These are phyloP conservation scores for Glarea lozoyensis DNA, from an alignment of 495 filamentous ascomycete genomes.

Conservation along the genomic window DNA sequence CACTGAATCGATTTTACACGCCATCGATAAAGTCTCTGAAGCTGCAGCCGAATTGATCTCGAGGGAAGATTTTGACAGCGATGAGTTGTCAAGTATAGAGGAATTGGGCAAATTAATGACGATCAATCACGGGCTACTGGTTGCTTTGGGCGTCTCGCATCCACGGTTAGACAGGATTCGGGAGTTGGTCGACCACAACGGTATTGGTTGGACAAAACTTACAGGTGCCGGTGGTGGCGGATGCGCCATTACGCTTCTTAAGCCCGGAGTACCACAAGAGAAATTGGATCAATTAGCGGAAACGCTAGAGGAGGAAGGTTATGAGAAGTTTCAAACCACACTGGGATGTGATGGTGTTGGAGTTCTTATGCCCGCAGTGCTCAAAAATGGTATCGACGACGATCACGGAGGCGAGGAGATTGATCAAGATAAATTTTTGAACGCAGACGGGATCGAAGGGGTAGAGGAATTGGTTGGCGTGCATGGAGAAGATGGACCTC, in stretches of 20 bases:
- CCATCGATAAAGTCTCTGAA: slow-evolving; percentile 72
- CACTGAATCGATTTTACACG: slow-evolving; percentile 67
- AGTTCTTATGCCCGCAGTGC: slow-evolving; percentile 81
- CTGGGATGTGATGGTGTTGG: slow-evolving; percentile 88
- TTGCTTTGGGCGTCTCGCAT: slow-evolving; percentile 86
- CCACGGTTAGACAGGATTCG: slow-evolving; percentile 85
- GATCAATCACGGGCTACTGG: slow-evolving; percentile 86
- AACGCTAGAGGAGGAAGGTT: slow-evolving; percentile 66
- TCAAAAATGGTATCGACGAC: slow-evolving; percentile 59
- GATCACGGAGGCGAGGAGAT: slow-evolving; percentile 80
- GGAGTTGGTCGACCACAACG: slow-evolving; percentile 79
- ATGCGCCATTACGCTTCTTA: slow-evolving; percentile 85
- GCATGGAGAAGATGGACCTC: slow-evolving; percentile 48
- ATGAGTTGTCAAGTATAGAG: slow-evolving; percentile 48
- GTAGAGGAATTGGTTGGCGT: slow-evolving; percentile 69
- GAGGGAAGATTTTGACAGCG: slow-evolving; percentile 49
- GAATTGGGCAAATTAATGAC: slow-evolving; percentile 77
- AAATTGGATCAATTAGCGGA: slow-evolving; percentile 51
- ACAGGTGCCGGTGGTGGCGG: slow-evolving; percentile 94
- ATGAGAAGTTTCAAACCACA: slow-evolving; percentile 75
- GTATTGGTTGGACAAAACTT: slow-evolving; percentile 95
- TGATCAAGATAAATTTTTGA: slow-evolving; percentile 83
- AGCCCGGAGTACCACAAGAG: slow-evolving; percentile 42
- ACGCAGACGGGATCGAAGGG: slow-evolving; percentile 68
- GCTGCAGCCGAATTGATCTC: slow-evolving; percentile 65